Base-by-base conservation (phyloP, 164 flowering plant genomes). In the Aristolochia fimbriata region DNA sequence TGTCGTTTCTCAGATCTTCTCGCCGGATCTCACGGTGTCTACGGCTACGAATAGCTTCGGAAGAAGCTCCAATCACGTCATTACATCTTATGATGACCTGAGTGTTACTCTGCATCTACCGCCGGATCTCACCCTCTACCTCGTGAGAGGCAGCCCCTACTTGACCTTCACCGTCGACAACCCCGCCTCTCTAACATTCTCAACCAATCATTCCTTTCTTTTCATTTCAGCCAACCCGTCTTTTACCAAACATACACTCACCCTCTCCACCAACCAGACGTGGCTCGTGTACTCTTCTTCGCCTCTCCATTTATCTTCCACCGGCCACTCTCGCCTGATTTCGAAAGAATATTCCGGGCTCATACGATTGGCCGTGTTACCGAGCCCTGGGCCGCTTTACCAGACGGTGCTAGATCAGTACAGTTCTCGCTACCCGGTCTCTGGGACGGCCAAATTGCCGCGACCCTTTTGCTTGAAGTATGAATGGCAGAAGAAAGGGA, bases 61-160 rank as follows among this genome's bases (percentile, higher is more conserved):
- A 31, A 68, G 11, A 19, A 22, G 25, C 37, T 14, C 62, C 65
- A 70, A 63, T 51, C 62, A 87, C 62, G 14, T 81, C 0, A 70
- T 93, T 51, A 74, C 94, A 4, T 71, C 85, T 5, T 87, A 75
- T 62, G 60, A 64, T 61, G 97, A 90, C 68, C 87, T 90, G 24
- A 81, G 94, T 65, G 76, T 93, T 55, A 87, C 97, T 22, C 55
- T 90, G 30, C 88, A 83, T 27, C 49, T 83, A 7, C 94, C 94
- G 9, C 67, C 77, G 4, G 63, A 65, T 27, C 71, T 93, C 1
- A 64, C 81, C 13, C 87, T 87, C 70, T 82, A 69, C 69, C 84
- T 93, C 5, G 97, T 82, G n/a, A 68, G 98, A n/a, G 98, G 98
- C 16, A 79, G 91, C 62, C 98, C 97, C 5, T 93, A 67, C 64